phyloP scores from a whole-genome alignment of 257 asterid species.

The Agastache rugosa region DNA sequence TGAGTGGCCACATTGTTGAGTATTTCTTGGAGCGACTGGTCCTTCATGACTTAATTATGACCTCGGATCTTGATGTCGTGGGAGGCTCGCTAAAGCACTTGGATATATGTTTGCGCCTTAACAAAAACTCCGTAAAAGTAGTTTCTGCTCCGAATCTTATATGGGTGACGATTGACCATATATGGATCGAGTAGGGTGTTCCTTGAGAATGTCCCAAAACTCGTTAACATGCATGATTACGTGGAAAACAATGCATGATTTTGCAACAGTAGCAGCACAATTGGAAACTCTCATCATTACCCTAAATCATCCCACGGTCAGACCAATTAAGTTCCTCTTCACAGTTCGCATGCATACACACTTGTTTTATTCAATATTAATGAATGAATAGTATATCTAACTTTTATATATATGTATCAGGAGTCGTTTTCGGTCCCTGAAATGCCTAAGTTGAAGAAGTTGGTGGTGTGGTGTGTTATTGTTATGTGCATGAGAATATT shows the following conservation, averaged over 20 bases:
- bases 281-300: not conserved
- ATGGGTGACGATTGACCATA: not conserved
- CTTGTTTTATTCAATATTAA: not conserved
- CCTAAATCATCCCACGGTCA: not conserved
- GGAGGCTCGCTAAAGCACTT: not conserved
- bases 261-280: not conserved
- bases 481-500: not conserved
- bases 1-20: not conserved
- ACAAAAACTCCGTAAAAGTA: not conserved
- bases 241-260: not conserved
- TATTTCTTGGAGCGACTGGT: not conserved
- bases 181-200: not conserved
- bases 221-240: not conserved
- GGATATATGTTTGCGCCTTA: not conserved
- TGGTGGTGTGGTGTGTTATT: not conserved
- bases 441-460: slow-evolving; percentile 29
- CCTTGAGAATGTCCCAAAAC: not conserved
- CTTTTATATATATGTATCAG: not conserved
- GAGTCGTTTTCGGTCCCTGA: not conserved
- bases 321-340: too few species aligned
- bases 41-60: too few species aligned
- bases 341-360: too few species aligned
- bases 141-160: not conserved
- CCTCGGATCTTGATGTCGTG: not conserved
- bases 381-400: too few species aligned